Evolutionary conservation across 768 basidiomycete genomes (phyloP).

Genomic region (Suillus americanus): DNA sequence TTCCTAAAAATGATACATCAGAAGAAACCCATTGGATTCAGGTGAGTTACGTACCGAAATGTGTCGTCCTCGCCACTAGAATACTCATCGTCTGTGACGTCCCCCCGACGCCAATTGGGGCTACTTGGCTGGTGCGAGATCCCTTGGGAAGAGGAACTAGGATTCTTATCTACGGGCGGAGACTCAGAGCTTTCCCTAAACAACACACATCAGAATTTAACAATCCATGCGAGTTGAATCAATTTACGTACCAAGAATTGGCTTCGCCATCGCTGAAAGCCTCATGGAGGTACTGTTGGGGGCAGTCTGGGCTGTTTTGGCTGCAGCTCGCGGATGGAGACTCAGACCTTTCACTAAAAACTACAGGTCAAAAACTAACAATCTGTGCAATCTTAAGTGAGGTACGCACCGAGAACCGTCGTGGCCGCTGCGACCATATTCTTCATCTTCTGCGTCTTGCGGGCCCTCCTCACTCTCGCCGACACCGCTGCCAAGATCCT

Average conservation of each 20-base stretch:
- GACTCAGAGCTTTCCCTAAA: neutral
- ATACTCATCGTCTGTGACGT: neutral
- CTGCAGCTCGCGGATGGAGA: neutral
- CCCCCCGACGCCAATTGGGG: neutral
- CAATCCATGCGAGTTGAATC: neutral
- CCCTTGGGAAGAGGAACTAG: neutral
- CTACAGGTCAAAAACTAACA: neutral
- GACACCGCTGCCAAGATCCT: neutral
- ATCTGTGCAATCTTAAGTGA: neutral
- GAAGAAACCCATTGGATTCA: neutral
- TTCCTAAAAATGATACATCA: neutral
- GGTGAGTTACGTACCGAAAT: neutral
- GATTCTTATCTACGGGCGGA: neutral
- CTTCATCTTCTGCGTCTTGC: neutral
- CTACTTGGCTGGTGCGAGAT: neutral
- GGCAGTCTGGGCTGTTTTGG: neutral
- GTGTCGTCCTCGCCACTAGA: neutral
- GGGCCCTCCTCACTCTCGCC: neutral
- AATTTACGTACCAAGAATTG: neutral
- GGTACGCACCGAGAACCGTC: neutral
- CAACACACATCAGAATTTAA: neutral
- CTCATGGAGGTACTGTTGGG: neutral
- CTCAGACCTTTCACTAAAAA: neutral
- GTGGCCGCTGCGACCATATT: neutral
- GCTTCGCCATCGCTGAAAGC: neutral